phyloP scores from a whole-genome alignment of 306 rosid species.

The Macrotyloma uniflorum region DNA sequence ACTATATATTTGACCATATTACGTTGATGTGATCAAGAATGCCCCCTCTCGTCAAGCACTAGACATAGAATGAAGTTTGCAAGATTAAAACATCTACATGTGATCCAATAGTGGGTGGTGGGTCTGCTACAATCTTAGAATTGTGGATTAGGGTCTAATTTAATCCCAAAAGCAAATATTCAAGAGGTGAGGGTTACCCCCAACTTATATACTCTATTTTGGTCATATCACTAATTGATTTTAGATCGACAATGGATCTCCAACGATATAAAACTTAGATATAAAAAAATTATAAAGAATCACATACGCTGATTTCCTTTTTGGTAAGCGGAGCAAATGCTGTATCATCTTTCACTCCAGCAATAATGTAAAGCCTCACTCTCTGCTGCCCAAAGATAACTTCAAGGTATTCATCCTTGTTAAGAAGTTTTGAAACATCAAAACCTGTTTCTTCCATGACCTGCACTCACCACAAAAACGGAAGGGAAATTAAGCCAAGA shows the following conservation, averaged over 20 bases:
- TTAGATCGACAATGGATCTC: too few species aligned
- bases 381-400: slow-evolving; percentile 87
- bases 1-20: too few species aligned
- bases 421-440: slow-evolving; percentile 72
- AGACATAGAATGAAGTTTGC: too few species aligned
- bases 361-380: slow-evolving; percentile 90
- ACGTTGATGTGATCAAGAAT: not conserved
- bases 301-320: slow-evolving; percentile 97
- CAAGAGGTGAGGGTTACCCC: not conserved
- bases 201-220: not conserved
- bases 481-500: slow-evolving; percentile 28
- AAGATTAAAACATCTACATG: too few species aligned
- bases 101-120: too few species aligned
- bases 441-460: slow-evolving; percentile 98
- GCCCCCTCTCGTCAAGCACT: not conserved
- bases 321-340: slow-evolving; percentile 94
- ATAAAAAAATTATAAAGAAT: slow-evolving; percentile 22
- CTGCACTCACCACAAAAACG: slow-evolving; percentile 55
- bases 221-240: not conserved
- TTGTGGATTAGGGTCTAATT: too few species aligned
- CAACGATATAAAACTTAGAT: slow-evolving; percentile 3
- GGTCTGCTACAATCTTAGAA: not conserved
- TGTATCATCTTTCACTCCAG: slow-evolving; percentile 91
- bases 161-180: too few species aligned
- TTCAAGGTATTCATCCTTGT: slow-evolving; percentile 80